Percentiles rank a stretch among this genome's conserved stretches.
Conservation (phyloP, 768 basidiomycete species). For the Mycena capillaripes region DNA sequence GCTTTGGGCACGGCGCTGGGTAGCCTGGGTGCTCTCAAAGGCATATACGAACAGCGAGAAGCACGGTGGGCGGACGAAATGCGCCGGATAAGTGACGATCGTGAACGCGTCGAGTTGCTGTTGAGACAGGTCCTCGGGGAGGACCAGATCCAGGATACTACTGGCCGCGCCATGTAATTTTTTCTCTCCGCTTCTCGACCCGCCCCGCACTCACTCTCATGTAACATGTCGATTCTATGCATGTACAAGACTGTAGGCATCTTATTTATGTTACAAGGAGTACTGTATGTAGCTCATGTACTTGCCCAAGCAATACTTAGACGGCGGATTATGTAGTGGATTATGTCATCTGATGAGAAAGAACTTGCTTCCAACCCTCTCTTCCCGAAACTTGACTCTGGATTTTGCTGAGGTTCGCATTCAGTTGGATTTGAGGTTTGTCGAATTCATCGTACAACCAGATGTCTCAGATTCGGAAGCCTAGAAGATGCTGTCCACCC, state of each 20-base stretch:
- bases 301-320: too few species aligned
- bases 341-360: too few species aligned
- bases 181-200: neutral
- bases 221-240: neutral
- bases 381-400: too few species aligned
- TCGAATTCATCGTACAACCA: too few species aligned
- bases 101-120: conserved; percentile 75
- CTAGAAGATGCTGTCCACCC: conserved; percentile 21
- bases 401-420: too few species aligned
- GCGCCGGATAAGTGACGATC: conserved; percentile 72
- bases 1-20: conserved; percentile 78
- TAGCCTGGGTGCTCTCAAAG: conserved; percentile 72
- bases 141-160: conserved; percentile 18
- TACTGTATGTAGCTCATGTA: too few species aligned
- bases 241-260: neutral
- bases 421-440: too few species aligned
- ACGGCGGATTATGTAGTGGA: too few species aligned
- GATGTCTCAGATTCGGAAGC: conserved; percentile 18
- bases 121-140: conserved; percentile 72
- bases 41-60: conserved; percentile 79
- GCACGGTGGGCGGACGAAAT: conserved; percentile 81
- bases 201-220: neutral
- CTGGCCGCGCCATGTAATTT: conserved; percentile 23
- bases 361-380: too few species aligned
- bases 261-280: neutral